These are phyloP conservation scores for Trypanosoma lewisi DNA, from an alignment of 208 protist genomes.

Conservation along the genomic window DNA sequence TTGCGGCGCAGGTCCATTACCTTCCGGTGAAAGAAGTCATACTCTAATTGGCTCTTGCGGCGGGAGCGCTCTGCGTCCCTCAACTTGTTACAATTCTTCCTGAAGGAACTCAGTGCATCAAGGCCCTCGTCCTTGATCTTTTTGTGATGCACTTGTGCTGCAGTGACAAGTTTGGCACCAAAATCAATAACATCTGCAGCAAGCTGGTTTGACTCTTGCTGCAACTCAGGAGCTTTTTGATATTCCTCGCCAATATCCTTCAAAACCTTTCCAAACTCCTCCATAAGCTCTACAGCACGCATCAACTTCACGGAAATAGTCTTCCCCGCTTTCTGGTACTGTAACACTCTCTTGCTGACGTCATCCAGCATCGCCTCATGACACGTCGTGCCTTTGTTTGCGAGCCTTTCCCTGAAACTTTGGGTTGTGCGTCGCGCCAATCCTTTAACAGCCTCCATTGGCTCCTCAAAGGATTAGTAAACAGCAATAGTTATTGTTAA, in stretches of 20 bases:
- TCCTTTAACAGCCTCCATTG: slow-evolving; percentile 69
- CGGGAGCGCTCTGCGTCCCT: slow-evolving; percentile 47
- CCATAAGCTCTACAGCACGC: slow-evolving; percentile 53
- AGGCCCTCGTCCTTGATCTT: slow-evolving; percentile 58
- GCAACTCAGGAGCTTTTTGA: slow-evolving; percentile 52
- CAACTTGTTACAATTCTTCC: slow-evolving; percentile 43
- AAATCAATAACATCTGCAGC: slow-evolving; percentile 48
- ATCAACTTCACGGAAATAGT: slow-evolving; percentile 56
- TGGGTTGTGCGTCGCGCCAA: slow-evolving; percentile 78
- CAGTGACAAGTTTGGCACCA: slow-evolving; percentile 50
- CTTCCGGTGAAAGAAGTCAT: slow-evolving; percentile 80
- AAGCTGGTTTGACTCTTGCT: slow-evolving; percentile 47
- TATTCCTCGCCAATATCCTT: slow-evolving; percentile 77
- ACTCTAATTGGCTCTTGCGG: slow-evolving; percentile 64
- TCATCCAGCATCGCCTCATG: slow-evolving; percentile 45
- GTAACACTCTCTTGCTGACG: slow-evolving; percentile 40
- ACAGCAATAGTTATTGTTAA: slow-evolving; percentile 7
- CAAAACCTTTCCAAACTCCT: slow-evolving; percentile 62
- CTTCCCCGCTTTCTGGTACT: slow-evolving; percentile 43
- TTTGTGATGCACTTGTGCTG: slow-evolving; percentile 54
- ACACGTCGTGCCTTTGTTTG: slow-evolving; percentile 28
- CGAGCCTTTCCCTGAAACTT: slow-evolving; percentile 67
- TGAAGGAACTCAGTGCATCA: slow-evolving; percentile 52
- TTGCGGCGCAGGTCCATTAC: slow-evolving; percentile 50
- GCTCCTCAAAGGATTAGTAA: background rate